Evolutionary conservation across 2,329 filamentous ascomycete species (phyloP).

Genomic region (Aureobasidium vineae): DNA sequence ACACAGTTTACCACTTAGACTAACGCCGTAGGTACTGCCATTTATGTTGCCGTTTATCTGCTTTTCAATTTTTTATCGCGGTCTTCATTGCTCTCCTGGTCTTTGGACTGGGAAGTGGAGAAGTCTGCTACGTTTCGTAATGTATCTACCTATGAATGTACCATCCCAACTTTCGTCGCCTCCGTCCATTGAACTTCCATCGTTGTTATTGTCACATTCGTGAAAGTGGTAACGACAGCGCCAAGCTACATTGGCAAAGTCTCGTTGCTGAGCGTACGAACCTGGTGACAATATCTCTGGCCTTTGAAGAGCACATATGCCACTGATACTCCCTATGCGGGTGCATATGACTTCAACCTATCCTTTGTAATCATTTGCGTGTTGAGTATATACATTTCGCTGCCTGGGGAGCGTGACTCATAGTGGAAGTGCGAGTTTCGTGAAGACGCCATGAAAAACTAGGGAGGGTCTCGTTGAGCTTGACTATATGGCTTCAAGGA

Average conservation of each 20-base stretch:
- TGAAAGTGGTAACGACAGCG: not conserved
- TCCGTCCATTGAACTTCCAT: not conserved
- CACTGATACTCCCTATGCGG: no score
- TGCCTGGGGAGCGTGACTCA: no score
- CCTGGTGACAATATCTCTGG: not conserved
- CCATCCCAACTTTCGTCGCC: no score
- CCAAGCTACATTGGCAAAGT: not conserved
- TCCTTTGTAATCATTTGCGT: no score
- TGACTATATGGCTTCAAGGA: not conserved
- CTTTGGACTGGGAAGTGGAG: slow-evolving; percentile 1
- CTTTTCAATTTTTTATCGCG: not conserved
- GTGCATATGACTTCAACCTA: no score
- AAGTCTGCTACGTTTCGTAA: not conserved
- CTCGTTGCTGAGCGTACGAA: not conserved
- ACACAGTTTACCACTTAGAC: not conserved
- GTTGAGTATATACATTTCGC: no score
- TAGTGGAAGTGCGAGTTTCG: not conserved
- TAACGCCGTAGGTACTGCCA: slow-evolving; percentile 7
- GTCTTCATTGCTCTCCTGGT: slow-evolving; percentile 8
- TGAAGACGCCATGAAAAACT: not conserved
- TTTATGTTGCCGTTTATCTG: not conserved
- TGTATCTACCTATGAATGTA: no score
- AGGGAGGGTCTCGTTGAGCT: not conserved
- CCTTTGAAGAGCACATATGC: not conserved
- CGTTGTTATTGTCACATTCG: no score